Evolutionary conservation across 2,329 filamentous ascomycete genomes (phyloP), one percentile per base, ranked within the genome.

Genomic region (Colletotrichum tamarilloi): DNA sequence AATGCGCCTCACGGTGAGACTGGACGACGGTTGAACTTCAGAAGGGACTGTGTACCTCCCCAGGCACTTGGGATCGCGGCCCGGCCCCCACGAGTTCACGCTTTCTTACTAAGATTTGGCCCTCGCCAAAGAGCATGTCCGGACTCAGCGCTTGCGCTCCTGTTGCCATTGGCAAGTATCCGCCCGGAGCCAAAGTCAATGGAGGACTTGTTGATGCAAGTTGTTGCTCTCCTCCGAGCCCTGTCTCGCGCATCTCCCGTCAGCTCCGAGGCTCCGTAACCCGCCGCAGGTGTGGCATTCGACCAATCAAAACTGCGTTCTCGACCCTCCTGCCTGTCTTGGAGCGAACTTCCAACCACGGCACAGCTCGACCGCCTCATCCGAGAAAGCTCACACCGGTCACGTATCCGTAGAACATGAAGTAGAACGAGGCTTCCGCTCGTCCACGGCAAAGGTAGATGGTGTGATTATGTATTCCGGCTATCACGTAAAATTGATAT

Each of bases 1-100:
- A 52, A 73, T 55, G 70, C 70, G 56, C 60, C 70, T 70, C 70
- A 73, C 60, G 70, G 67, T 65, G 70, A 65, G 70, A 73, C 67
- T 70, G 46, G 42, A 69, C 28, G 32, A 53, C 28, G 8, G 26
- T 22, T 16, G 46, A 38, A 49, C 4, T 49, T 53, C 22, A 53
- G 12, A 46, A 46, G 22, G 19, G 30, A 12, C 28, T 35, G 28
- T n/a, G 28, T 46, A 28, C 35, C 67, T 46, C 14, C 28, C 67
- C 70, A 46, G 46, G 67, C 55, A 35, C 38, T 32, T 35, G 16
- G 32, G 59, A 49, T 32, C 14, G n/a, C 42, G 53, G 46, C 52
- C 67, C 67, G 55, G 35, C 22, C 60, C 46, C 67, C 60, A 65
- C 55, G 49, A 60, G 49, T 64, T 59, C 52, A 52, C 32, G 19